A percentile compares a stretch with the other conserved stretches of the same genome.
These are phyloP conservation scores for Asterella californica DNA, from an alignment of 225 moss, liverwort and hornwort genomes.

Conservation along the genomic window DNA sequence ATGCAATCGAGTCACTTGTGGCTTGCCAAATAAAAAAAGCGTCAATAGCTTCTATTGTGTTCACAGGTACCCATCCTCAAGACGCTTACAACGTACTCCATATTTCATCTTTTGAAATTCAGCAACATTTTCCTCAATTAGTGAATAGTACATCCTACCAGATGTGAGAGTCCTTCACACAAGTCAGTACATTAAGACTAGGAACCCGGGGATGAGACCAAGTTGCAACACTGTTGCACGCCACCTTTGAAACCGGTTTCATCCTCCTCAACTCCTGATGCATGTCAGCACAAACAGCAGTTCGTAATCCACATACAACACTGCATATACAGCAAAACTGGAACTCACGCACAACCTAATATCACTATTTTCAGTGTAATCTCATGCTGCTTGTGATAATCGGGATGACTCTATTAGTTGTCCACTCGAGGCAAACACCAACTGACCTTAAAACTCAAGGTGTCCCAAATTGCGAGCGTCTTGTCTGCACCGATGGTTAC, in stretches of 20 bases:
- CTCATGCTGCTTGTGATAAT: background rate
- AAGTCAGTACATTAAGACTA: conserved; percentile 80
- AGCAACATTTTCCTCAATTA: background rate
- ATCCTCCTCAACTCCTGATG: conserved; percentile 85
- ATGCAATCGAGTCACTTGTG: too few relatives aligned
- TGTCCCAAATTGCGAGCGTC: conserved; percentile 91
- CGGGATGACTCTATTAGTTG: background rate
- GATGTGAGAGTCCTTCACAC: conserved; percentile 93
- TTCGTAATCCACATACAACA: background rate
- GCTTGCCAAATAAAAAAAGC: background rate
- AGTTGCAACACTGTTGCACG: conserved; percentile 90
- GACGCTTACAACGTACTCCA: background rate
- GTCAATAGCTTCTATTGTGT: background rate
- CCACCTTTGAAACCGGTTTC: conserved; percentile 85
- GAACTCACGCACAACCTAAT: background rate
- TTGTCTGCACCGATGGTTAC: conserved; percentile 96
- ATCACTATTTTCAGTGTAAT: background rate
- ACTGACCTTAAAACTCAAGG: conserved; percentile 70
- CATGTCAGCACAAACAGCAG: background rate
- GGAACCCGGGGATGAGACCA: conserved; percentile 98
- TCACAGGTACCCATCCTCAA: background rate
- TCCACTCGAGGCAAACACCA: background rate
- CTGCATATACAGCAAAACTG: background rate
- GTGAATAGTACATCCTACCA: conserved; percentile 46
- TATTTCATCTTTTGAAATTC: background rate